These are phyloP conservation scores for Pyrus communis DNA, from an alignment of 306 rosid genomes.

Conservation along the genomic window DNA sequence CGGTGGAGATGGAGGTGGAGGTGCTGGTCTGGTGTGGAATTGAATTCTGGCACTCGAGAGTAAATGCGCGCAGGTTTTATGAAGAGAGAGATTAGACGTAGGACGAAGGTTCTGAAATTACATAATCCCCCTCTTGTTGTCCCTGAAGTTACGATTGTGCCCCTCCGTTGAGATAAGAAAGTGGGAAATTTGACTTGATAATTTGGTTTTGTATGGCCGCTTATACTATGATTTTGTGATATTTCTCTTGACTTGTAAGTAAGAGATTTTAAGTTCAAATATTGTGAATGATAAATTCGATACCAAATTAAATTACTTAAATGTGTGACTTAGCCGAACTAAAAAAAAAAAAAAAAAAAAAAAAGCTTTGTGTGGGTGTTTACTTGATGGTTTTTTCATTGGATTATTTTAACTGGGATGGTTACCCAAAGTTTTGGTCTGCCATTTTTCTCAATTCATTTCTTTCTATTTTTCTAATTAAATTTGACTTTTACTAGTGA, in stretches of 20 bases:
- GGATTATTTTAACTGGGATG: not conserved
- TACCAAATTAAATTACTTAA: too few species aligned
- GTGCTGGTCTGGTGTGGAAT: not conserved
- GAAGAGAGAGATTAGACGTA: not conserved
- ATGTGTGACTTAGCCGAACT: too few species aligned
- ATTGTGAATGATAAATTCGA: too few species aligned
- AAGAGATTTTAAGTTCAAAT: too few species aligned
- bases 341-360: too few species aligned
- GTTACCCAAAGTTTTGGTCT: not conserved
- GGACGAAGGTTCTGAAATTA: not conserved
- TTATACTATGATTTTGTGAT: rapidly evolving
- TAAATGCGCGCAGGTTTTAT: constrained; percentile 9
- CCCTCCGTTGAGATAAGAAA: not conserved
- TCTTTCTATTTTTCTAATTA: not conserved
- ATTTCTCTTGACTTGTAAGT: too few species aligned
- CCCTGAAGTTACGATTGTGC: not conserved
- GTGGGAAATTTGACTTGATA: too few species aligned
- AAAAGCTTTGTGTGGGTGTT: not conserved
- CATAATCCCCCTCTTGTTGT: not conserved
- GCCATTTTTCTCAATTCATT: not conserved
- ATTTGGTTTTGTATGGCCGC: rapidly evolving
- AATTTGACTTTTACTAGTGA: not conserved
- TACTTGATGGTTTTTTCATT: not conserved
- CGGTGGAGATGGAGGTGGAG: not conserved
- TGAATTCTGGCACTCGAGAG: not conserved